These are phyloP conservation scores for Solanum tarijense DNA, from an alignment of 257 asterid species.

Conservation along the genomic window DNA sequence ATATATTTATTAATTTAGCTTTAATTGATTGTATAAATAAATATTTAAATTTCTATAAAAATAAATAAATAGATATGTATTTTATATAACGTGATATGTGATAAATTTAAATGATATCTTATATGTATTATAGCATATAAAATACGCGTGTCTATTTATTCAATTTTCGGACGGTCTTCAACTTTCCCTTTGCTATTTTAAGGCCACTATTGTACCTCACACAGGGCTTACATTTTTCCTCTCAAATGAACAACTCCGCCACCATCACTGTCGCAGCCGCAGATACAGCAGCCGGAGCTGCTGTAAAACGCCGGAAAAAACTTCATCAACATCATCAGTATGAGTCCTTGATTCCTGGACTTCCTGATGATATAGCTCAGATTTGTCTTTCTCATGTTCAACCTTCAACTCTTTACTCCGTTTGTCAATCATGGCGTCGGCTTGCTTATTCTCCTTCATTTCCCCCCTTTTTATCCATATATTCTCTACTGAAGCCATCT, in stretches of 20 bases:
- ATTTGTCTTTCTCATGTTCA: constrained; percentile 50
- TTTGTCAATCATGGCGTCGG: constrained; percentile 72
- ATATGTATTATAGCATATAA: too few relatives aligned
- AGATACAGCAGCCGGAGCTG: background rate
- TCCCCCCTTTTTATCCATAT: constrained; percentile 61
- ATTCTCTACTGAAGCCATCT: constrained; percentile 29
- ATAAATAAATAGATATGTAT: too few relatives aligned
- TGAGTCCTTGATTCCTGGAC: constrained; percentile 38
- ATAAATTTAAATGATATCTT: too few relatives aligned
- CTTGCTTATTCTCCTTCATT: constrained; percentile 60
- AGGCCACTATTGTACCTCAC: background rate
- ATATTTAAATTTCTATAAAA: too few relatives aligned
- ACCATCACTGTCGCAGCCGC: constrained; percentile 14
- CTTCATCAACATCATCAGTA: constrained; percentile 4
- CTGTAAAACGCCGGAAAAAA: constrained; percentile 1
- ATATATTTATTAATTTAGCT: too few relatives aligned
- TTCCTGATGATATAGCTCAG: constrained; percentile 68
- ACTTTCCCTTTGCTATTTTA: background rate
- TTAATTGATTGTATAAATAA: too few relatives aligned
- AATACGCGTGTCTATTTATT: too few relatives aligned
- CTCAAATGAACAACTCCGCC: constrained; percentile 14
- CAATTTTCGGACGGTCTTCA: too few relatives aligned
- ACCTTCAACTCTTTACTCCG: constrained; percentile 47
- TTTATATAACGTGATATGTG: too few relatives aligned
- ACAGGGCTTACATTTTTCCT: background rate